Conservation (phyloP, 768 basidiomycete species). For the Podaxis pistillaris region DNA sequence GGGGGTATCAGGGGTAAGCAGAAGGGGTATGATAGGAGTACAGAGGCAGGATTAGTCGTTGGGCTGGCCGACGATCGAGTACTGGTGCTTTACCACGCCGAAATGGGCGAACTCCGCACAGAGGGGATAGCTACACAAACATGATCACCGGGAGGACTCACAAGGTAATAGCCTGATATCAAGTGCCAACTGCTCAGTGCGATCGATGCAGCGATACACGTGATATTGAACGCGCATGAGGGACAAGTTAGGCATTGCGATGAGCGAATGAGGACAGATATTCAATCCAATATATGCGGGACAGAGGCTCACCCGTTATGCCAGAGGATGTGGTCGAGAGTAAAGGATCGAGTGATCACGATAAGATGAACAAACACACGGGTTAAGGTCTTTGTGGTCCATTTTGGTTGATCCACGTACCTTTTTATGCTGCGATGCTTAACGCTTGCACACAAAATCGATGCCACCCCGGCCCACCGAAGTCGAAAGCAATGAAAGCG, state of each 20-base stretch:
- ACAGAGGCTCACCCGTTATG: neutral
- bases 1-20: neutral
- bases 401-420: neutral
- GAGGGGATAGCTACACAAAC: neutral
- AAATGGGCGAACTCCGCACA: neutral
- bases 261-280: neutral
- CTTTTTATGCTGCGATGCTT: neutral
- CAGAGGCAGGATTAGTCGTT: neutral
- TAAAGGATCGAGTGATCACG: conserved; percentile 1
- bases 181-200: conserved; percentile 13
- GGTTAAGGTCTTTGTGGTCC: neutral
- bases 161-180: conserved; percentile 17
- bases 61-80: neutral
- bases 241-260: neutral
- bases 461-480: neutral
- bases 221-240: conserved; percentile 16
- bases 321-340: neutral
- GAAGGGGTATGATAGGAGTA: neutral
- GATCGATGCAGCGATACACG: conserved; percentile 16
- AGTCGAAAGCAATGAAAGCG: neutral
- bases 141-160: conserved; percentile 10
- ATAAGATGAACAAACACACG: neutral
- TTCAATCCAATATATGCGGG: neutral
- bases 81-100: neutral
- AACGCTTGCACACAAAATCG: neutral